These are phyloP conservation scores for Coprinopsis strossmayeri DNA, from an alignment of 768 basidiomycete genomes.

Conservation along the genomic window DNA sequence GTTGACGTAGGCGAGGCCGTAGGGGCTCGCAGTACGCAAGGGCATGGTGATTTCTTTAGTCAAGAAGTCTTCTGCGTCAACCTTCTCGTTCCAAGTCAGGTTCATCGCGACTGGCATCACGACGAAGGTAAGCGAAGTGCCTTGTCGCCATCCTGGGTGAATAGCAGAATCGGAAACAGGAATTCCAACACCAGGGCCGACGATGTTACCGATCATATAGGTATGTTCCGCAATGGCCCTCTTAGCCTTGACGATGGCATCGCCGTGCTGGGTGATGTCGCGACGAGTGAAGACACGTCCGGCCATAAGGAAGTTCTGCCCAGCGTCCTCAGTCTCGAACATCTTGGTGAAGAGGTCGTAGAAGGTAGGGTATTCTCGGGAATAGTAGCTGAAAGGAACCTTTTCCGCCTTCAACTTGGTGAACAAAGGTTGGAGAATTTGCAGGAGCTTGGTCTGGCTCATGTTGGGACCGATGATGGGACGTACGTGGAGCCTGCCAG, in stretches of 20 bases:
- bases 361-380: conserved; percentile 12
- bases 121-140: conserved; percentile 1
- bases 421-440: conserved; percentile 11
- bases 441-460: conserved; percentile 6
- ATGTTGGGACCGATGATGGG: conserved; percentile 14
- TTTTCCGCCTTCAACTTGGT: conserved; percentile 6
- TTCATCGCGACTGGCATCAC: background rate
- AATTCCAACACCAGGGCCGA: conserved; percentile 6
- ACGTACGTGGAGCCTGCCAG: conserved; percentile 7
- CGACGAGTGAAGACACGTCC: conserved; percentile 11
- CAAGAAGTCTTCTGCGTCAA: conserved; percentile 7
- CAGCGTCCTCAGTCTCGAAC: conserved; percentile 11
- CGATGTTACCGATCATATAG: conserved; percentile 13
- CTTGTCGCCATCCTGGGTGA: conserved; percentile 8
- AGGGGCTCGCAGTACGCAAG: conserved; percentile 12
- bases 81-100: conserved; percentile 9
- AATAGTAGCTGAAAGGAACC: conserved; percentile 8
- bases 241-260: conserved; percentile 9
- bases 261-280: conserved; percentile 8
- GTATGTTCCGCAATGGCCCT: conserved; percentile 3
- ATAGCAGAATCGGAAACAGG: conserved; percentile 8
- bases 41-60: conserved; percentile 10
- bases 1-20: conserved; percentile 12
- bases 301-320: conserved; percentile 5
- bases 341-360: conserved; percentile 13